Evolutionary conservation across 176 grass and related monocot genomes (phyloP).

Genomic region (Phoenix roebelenii): DNA sequence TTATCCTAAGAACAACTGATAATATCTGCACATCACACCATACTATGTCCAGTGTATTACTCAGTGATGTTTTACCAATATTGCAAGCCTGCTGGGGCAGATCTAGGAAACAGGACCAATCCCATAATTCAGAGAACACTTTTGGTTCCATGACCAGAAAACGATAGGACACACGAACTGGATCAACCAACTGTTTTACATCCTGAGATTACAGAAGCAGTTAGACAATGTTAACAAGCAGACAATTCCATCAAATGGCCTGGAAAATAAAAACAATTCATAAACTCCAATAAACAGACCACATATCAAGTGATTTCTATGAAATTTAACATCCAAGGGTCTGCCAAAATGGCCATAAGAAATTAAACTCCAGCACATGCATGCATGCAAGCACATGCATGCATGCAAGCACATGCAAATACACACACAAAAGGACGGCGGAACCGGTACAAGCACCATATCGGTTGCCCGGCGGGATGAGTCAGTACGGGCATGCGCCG

Average conservation of each 20-base stretch:
- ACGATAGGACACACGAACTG: conserved; percentile 54
- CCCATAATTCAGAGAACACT: conserved; percentile 69
- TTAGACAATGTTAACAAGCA: neutral
- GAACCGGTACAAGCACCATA: no score
- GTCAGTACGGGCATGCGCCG: no score
- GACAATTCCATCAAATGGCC: no score
- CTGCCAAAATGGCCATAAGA: no score
- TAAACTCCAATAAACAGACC: no score
- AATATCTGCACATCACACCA: conserved; percentile 71
- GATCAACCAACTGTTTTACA: conserved; percentile 44
- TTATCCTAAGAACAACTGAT: conserved; percentile 56
- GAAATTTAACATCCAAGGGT: no score
- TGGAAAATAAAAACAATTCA: neutral
- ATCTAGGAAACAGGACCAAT: conserved; percentile 84
- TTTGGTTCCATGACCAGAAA: conserved; percentile 63
- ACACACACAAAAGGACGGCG: no score
- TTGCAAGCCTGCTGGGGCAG: conserved; percentile 39
- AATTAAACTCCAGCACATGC: no score
- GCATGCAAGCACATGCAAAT: no score
- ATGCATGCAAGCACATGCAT: no score
- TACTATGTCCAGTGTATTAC: conserved; percentile 48
- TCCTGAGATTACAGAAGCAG: conserved; percentile 42
- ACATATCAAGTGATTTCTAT: no score
- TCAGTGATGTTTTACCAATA: conserved; percentile 24
- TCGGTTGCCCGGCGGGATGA: no score